A percentile compares a stretch with the other conserved stretches of the same genome.
These are phyloP conservation scores for Solanum hybrid DNA, from an alignment of 305 asterid genomes.

Conservation along the genomic window DNA sequence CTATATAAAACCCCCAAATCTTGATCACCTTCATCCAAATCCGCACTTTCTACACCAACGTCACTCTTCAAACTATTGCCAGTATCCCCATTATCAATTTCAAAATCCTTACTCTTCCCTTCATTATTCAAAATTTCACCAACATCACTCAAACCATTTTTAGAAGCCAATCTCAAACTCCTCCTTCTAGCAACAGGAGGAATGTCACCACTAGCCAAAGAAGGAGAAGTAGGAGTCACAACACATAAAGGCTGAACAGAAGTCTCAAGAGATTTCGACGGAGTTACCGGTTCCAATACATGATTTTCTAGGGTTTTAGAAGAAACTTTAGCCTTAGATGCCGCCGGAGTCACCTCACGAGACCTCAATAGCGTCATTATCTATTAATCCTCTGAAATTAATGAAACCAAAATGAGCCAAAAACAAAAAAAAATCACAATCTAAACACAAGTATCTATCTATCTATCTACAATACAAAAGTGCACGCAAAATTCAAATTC, in stretches of 20 bases:
- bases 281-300: conserved; percentile 49
- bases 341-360: conserved; percentile 21
- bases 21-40: conserved; percentile 12
- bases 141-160: conserved; percentile 15
- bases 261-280: conserved; percentile 30
- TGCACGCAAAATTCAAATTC: background rate
- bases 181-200: conserved; percentile 30
- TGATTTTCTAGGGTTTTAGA: conserved; percentile 14
- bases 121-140: conserved; percentile 15
- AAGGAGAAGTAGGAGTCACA: conserved; percentile 20
- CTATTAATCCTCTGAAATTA: background rate
- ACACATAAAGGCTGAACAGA: conserved; percentile 9
- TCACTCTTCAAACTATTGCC: conserved; percentile 6
- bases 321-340: conserved; percentile 11
- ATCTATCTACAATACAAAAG: background rate
- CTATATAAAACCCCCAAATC: conserved; percentile 11
- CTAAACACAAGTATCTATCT: background rate
- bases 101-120: conserved; percentile 23
- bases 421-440: background rate
- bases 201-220: background rate
- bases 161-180: conserved; percentile 57
- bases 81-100: conserved; percentile 10
- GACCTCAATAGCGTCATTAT: conserved; percentile 60
- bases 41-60: background rate
- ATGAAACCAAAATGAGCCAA: background rate